Evolutionary conservation across 495 filamentous ascomycete species (phyloP).

Genomic region (Ascodesmis nigricans): DNA sequence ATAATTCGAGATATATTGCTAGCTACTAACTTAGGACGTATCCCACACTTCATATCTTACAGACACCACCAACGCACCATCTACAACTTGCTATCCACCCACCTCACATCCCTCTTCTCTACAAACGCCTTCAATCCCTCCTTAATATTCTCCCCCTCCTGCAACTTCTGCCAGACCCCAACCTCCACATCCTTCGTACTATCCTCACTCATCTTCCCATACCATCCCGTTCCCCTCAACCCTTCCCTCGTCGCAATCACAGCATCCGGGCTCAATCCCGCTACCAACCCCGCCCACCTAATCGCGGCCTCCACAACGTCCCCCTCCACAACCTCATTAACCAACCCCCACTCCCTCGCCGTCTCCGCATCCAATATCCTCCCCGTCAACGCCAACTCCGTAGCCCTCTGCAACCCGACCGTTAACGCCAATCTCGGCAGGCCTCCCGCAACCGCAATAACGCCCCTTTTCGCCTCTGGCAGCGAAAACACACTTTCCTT

Average conservation of each 20-base stretch:
- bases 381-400: conserved; percentile 48
- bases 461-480: conserved; percentile 47
- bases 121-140: conserved; percentile 64
- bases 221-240: conserved; percentile 38
- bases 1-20: too few relatives aligned
- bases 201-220: conserved; percentile 42
- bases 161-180: conserved; percentile 36
- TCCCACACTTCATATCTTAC: too few relatives aligned
- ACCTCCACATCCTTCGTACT: conserved; percentile 32
- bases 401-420: conserved; percentile 44
- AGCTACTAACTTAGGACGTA: too few relatives aligned
- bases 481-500: conserved; percentile 34
- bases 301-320: conserved; percentile 31
- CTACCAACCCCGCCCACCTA: conserved; percentile 29
- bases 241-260: conserved; percentile 45
- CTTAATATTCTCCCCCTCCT: conserved; percentile 47
- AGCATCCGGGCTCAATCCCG: conserved; percentile 45
- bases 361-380: conserved; percentile 33
- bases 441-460: conserved; percentile 46
- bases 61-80: too few relatives aligned
- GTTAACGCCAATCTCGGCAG: conserved; percentile 50
- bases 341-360: conserved; percentile 46
- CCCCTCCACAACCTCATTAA: conserved; percentile 39
- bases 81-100: conserved; percentile 53
- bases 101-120: conserved; percentile 49